Conservation (phyloP, 129 eudicot genomes). For the Flaveria ramosissima region DNA sequence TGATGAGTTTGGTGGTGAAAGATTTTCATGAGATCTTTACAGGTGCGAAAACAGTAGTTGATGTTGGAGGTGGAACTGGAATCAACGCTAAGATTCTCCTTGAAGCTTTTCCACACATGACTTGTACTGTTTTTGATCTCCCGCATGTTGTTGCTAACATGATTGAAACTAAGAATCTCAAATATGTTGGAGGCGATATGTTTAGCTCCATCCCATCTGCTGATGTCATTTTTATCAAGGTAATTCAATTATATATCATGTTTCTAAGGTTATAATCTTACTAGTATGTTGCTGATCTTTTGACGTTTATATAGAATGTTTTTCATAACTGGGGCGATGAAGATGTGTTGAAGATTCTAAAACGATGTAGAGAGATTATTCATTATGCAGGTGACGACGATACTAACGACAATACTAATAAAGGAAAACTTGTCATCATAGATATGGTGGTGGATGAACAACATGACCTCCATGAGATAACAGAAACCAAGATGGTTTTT, state of each 20-base stretch:
- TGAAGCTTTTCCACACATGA: conserved; percentile 39
- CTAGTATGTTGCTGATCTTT: background rate
- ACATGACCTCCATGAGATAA: conserved; percentile 20
- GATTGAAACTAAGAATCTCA: conserved; percentile 31
- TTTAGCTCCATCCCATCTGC: conserved; percentile 45
- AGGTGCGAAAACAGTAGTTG: conserved; percentile 46
- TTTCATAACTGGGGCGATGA: conserved; percentile 44
- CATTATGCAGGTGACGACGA: background rate
- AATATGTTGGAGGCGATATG: conserved; percentile 51
- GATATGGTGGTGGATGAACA: conserved; percentile 36
- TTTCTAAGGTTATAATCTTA: background rate
- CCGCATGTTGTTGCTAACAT: conserved; percentile 46
- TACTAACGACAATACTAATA: conserved; percentile 3
- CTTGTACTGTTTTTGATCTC: conserved; percentile 51
- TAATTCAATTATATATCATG: background rate
- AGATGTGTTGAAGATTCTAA: conserved; percentile 34
- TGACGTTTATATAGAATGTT: conserved; percentile 16
- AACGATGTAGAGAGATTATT: conserved; percentile 38
- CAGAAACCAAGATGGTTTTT: conserved; percentile 30
- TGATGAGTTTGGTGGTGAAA: conserved; percentile 25
- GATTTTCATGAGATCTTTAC: conserved; percentile 35
- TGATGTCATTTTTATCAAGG: conserved; percentile 44
- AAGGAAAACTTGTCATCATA: conserved; percentile 38
- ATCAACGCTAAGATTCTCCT: conserved; percentile 33
- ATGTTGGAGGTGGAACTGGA: conserved; percentile 61